Evolutionary conservation across 2,329 filamentous ascomycete genomes (phyloP).

Genomic region (Calonectria ilicicola): DNA sequence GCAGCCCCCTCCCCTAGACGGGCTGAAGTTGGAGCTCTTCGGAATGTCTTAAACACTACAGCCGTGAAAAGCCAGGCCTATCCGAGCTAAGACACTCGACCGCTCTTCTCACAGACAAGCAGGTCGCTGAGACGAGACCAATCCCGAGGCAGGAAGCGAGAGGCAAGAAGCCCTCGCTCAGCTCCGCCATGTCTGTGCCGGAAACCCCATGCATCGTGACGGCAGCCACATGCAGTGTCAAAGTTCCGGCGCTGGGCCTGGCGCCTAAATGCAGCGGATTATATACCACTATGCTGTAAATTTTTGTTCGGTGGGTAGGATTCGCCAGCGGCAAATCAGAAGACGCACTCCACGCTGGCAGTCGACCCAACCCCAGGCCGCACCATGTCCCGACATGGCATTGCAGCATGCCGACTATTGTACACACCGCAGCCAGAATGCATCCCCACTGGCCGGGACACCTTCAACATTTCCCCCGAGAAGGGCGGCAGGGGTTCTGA

Average conservation of each 20-base stretch:
- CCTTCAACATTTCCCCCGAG: constrained; percentile 8
- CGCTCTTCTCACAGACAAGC: background rate
- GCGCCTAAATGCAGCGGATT: constrained; percentile 4
- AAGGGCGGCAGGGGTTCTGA: constrained; percentile 11
- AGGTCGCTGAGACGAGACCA: constrained; percentile 1
- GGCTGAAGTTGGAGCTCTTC: constrained; percentile 8
- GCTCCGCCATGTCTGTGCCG: constrained; percentile 23
- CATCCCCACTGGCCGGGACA: constrained; percentile 5
- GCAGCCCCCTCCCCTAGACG: background rate
- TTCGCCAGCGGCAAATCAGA: constrained; percentile 27
- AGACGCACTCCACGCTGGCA: background rate
- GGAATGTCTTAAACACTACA: background rate
- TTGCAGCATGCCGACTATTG: constrained; percentile 14
- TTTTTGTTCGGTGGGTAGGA: constrained; percentile 18
- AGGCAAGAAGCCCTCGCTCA: constrained; percentile 4
- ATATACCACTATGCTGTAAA: background rate
- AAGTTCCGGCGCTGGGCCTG: constrained; percentile 21
- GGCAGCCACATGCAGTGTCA: constrained; percentile 35
- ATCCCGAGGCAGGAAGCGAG: background rate
- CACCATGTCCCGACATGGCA: constrained; percentile 18
- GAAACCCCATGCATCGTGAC: constrained; percentile 28
- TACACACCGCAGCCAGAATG: background rate
- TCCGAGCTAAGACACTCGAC: constrained; percentile 4
- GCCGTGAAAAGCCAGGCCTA: background rate
- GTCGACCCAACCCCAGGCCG: constrained; percentile 2